Evolutionary conservation across 768 basidiomycete genomes (phyloP).

Genomic region (Chlorophyllum brunneum): DNA sequence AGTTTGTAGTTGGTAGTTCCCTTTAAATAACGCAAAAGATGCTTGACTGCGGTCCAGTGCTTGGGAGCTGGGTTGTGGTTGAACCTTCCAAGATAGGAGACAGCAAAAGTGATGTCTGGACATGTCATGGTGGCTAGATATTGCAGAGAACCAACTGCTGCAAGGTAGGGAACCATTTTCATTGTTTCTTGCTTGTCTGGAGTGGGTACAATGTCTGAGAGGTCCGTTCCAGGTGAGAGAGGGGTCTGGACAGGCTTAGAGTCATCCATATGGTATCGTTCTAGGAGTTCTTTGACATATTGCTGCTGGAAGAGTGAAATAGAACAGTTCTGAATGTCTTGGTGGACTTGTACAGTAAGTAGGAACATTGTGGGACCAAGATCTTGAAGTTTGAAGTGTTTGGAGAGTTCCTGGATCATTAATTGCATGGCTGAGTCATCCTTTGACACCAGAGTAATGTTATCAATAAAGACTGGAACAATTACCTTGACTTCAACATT

Average conservation of each 20-base stretch:
- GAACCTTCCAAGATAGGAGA: constrained; percentile 29
- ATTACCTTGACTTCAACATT: too few relatives aligned
- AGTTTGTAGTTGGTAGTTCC: constrained; percentile 13
- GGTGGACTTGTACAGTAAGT: constrained; percentile 20
- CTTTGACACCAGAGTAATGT: constrained; percentile 18
- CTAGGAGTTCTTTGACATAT: constrained; percentile 22
- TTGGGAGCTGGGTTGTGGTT: too few relatives aligned
- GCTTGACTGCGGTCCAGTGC: background rate
- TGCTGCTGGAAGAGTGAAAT: constrained; percentile 21
- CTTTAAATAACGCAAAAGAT: constrained; percentile 6
- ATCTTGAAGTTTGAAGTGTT: constrained; percentile 15
- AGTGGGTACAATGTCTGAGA: constrained; percentile 9
- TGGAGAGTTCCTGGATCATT: constrained; percentile 11
- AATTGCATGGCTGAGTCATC: background rate
- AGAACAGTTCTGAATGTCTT: constrained; percentile 15
- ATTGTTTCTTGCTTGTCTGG: background rate
- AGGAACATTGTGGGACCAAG: constrained; percentile 16
- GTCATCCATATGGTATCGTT: constrained; percentile 18
- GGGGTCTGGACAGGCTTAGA: constrained; percentile 21
- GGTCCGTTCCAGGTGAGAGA: constrained; percentile 5
- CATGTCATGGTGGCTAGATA: constrained; percentile 13
- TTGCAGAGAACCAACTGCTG: background rate
- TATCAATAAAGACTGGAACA: constrained; percentile 32
- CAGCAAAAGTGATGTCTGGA: constrained; percentile 27
- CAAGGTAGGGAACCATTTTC: background rate